Evolutionary conservation across 2,329 filamentous ascomycete genomes (phyloP).

Genomic region (Chrysosphaeria jannelii): DNA sequence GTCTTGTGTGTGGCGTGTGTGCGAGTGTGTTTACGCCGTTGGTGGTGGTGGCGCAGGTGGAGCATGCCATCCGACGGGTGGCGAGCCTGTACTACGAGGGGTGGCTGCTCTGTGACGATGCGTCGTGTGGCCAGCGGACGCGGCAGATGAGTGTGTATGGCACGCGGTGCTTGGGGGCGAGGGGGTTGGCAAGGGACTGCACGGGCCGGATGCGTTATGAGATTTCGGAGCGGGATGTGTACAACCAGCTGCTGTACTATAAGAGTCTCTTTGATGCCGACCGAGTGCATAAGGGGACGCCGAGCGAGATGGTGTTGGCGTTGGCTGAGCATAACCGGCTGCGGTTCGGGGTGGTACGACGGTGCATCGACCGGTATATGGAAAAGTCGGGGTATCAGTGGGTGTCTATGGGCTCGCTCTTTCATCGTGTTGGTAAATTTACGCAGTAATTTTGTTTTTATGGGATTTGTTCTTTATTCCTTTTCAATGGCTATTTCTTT

Average conservation of each 20-base stretch:
- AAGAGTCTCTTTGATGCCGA: conserved; percentile 70
- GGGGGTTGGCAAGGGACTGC: conserved; percentile 60
- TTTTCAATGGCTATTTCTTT: not conserved
- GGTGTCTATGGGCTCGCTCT: conserved; percentile 80
- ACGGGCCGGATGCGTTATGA: conserved; percentile 70
- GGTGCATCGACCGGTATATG: conserved; percentile 53
- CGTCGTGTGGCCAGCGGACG: conserved; percentile 60
- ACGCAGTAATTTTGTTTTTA: not conserved
- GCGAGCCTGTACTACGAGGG: conserved; percentile 73
- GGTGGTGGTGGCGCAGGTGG: conserved; percentile 59
- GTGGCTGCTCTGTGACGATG: conserved; percentile 73
- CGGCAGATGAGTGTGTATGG: conserved; percentile 86
- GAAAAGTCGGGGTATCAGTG: conserved; percentile 75
- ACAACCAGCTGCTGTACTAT: conserved; percentile 84
- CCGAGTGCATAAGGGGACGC: conserved; percentile 5
- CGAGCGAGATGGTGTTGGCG: conserved; percentile 30
- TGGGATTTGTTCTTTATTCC: not conserved
- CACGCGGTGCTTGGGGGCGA: conserved; percentile 61
- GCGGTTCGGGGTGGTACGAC: conserved; percentile 46
- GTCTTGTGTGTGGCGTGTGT: conserved; percentile 47
- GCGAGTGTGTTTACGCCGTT: conserved; percentile 32
- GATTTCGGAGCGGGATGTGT: conserved; percentile 63
- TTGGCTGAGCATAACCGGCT: conserved; percentile 58
- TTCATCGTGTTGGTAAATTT: conserved; percentile 14
- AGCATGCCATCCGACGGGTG: conserved; percentile 50